Evolutionary conservation across 108 stramenopile genomes (phyloP), one percentile per base, ranked within the genome.

Genomic region (Fragilariopsis cylindrus): DNA sequence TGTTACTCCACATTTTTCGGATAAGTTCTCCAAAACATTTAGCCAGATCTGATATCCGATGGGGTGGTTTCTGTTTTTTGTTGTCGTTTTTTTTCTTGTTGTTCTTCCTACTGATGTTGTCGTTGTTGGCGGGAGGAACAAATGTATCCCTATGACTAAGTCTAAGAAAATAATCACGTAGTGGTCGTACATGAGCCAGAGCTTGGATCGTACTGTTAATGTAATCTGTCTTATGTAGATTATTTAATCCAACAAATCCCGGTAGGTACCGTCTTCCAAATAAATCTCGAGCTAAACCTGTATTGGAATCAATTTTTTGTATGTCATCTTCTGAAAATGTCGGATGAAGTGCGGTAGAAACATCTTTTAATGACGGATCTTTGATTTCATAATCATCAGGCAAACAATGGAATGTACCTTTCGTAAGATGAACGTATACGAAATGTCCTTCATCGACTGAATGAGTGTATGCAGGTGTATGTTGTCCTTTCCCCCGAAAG

Each of bases 331-430:
- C 40, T 7, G 91, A 75, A 77, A 93, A 99, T 7, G 73, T 66
- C 0, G 98, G 98, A 69, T 91, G 83, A 54, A 98, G 74, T 12
- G 96, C 96, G 9, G 81, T 72, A 41, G 83, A 75, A 77, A 99
- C 92, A 76, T 98, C 98, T 6, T 73, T 68, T 48, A 99, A 72
- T 6, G 93, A 95, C 41, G 87, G 65, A 50, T 97, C 90, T 39
- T 91, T 48, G 64, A 99, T 98, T 75, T 98, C 95, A 73, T 99
- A 99, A 58, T 88, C 85, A 66, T 99, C 99, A 7, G 97, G 97
- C 18, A 99, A 80, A 73, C 98, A 98, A 79, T 92, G 93, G 74
- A 96, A 96, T 18, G 88, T 87, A 5, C 90, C 89, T 13, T 77
- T 78, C 11, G 76, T 58, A 60, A 99, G 82, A 82, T 97, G 89